phyloP scores from a whole-genome alignment of 345 rosid genomes.

The Stellera chamaejasme region DNA sequence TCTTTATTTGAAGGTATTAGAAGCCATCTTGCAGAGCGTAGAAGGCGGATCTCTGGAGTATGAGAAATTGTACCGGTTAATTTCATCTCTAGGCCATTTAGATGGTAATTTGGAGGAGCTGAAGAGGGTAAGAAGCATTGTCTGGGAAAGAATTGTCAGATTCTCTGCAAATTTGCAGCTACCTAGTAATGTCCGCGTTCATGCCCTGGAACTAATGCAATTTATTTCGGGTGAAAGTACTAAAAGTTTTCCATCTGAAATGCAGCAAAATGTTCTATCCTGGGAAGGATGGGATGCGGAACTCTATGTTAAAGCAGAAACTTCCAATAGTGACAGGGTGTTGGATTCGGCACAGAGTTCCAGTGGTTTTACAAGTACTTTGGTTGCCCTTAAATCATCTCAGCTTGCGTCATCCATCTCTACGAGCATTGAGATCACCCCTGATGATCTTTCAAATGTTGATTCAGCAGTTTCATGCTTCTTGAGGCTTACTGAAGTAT shows the following conservation, averaged over 20 bases:
- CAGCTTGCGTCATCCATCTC: conserved; percentile 62
- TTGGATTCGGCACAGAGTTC: conserved; percentile 47
- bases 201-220: conserved; percentile 86
- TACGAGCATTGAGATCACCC: conserved; percentile 55
- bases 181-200: conserved; percentile 67
- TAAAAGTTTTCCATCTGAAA: conserved; percentile 51
- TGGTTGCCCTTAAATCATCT: conserved; percentile 89
- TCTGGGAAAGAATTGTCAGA: conserved; percentile 66
- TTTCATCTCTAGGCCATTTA: conserved; percentile 71
- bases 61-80: conserved; percentile 43
- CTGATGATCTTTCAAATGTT: conserved; percentile 46
- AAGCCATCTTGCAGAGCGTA: conserved; percentile 52
- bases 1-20: conserved; percentile 55
- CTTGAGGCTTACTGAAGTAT: conserved; percentile 49
- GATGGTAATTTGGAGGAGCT: conserved; percentile 65
- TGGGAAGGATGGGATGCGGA: conserved; percentile 86
- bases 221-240: conserved; percentile 46
- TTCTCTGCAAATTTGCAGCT: conserved; percentile 73
- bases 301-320: conserved; percentile 35
- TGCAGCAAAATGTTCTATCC: conserved; percentile 43
- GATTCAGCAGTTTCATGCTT: conserved; percentile 66
- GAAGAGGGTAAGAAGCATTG: conserved; percentile 53
- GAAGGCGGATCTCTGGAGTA: conserved; percentile 35
- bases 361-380: conserved; percentile 58
- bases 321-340: conserved; percentile 21